Conservation (phyloP, 768 basidiomycete genomes). For the Butyriboletus loyo region DNA sequence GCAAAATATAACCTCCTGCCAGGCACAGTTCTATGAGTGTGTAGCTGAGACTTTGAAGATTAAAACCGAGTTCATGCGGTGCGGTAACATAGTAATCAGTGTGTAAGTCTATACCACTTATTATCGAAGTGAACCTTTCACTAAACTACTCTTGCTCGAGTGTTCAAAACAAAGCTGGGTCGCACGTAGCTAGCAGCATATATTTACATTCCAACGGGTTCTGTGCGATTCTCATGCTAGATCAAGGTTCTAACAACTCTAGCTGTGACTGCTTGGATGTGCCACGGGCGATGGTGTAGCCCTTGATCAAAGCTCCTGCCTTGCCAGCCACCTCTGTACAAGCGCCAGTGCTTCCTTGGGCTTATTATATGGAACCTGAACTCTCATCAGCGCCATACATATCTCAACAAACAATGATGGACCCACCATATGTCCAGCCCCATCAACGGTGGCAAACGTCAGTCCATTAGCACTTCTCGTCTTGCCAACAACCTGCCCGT, state of each 20-base stretch:
- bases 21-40: no score
- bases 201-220: neutral
- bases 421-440: slow-evolving; percentile 75
- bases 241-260: neutral
- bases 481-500: slow-evolving; percentile 47
- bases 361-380: slow-evolving; percentile 61
- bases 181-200: neutral
- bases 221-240: neutral
- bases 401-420: neutral
- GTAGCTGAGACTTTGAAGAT: no score
- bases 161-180: neutral
- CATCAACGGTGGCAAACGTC: slow-evolving; percentile 63
- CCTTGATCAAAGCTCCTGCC: slow-evolving; percentile 21
- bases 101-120: no score
- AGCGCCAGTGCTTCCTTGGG: slow-evolving; percentile 51
- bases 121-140: no score
- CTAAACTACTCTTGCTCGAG: neutral
- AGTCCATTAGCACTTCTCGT: slow-evolving; percentile 58
- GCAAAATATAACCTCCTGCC: neutral
- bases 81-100: no score
- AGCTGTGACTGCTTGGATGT: neutral
- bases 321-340: slow-evolving; percentile 47
- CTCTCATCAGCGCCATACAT: slow-evolving; percentile 1
- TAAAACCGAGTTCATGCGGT: no score
- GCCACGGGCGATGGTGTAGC: no score